Evolutionary conservation across 805 yeast species (phyloP), one percentile per base, ranked within the genome.

Genomic region (Starmerella potacharoeniae): DNA sequence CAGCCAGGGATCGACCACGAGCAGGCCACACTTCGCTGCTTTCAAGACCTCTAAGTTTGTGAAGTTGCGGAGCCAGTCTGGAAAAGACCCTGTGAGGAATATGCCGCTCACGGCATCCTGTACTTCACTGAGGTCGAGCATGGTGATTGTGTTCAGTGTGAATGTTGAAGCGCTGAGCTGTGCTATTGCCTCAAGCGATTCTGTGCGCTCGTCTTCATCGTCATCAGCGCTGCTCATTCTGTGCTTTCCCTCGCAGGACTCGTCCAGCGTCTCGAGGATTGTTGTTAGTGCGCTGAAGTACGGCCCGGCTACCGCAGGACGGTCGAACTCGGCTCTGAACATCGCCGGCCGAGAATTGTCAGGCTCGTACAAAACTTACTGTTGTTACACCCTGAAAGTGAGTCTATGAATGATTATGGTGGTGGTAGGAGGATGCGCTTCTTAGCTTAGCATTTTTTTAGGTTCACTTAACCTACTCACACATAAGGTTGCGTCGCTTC

Each of bases 1-100:
- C 1, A 59, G 22, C 59, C 61, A 58, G 1, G 57, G 55, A 41
- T 58, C 58, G 2, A 59, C 6, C 6, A 55, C 29, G 11, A 58
- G 9, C 5, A 59, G 7, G 16, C 59, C 61, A 6, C 49, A 11
- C 17, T 43, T 49, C 1, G 53, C 29, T 1, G 60, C 62, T 3
- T 22, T 42, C 50, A 59, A 36, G 1, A 31, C 16, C 14, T 39
- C 37, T 8, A 59, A 28, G 22, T 53, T 52, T 2, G 13, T 6
- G 37, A 59, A 55, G 13, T 50, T 30, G 28, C 42, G 31, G 6
- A 59, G 45, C 62, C 62, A 59, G 6, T 43, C 22, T 13, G 62
- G 61, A 1, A 59, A 46, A 11, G 52, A 16, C 13, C 60, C 60
- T 5, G 56, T 40, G 6, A 14, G 8, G 30, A 49, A 55, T 1